These are phyloP conservation scores for Eurotiales sp. DNA, from an alignment of 2,329 filamentous ascomycete genomes.

Conservation along the genomic window DNA sequence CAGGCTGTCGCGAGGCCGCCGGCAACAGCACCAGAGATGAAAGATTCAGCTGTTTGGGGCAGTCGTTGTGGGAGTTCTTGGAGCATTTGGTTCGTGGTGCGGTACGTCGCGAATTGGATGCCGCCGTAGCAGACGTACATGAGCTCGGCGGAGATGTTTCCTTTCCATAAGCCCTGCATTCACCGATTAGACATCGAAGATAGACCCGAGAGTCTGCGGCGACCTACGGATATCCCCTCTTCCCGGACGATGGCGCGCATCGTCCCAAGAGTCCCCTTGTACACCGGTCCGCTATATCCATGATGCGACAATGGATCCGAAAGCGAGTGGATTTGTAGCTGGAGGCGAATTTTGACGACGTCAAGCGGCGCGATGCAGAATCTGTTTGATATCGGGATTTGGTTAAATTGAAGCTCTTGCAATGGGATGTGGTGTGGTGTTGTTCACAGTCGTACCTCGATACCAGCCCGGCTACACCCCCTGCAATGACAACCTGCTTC, in stretches of 20 bases:
- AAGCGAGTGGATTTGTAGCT: conserved; percentile 83
- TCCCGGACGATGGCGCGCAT: conserved; percentile 70
- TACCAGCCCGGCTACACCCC: conserved; percentile 74
- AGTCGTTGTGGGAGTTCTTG: conserved; percentile 52
- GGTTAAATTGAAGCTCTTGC: not conserved
- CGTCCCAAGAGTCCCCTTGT: conserved; percentile 74
- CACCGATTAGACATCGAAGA: too few relatives aligned
- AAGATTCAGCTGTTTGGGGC: conserved; percentile 69
- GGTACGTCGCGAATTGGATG: conserved; percentile 86
- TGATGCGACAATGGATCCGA: conserved; percentile 65
- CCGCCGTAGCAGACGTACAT: conserved; percentile 91
- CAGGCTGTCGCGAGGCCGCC: conserved; percentile 75
- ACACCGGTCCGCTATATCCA: conserved; percentile 41
- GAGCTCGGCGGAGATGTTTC: conserved; percentile 90
- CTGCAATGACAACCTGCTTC: conserved; percentile 62
- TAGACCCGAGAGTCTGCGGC: too few relatives aligned
- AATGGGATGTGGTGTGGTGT: too few relatives aligned
- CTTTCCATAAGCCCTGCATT: conserved; percentile 85
- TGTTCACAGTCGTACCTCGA: conserved; percentile 62
- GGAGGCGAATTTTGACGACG: conserved; percentile 95
- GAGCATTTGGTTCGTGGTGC: conserved; percentile 66
- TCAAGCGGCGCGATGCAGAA: conserved; percentile 95
- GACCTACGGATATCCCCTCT: conserved; percentile 70
- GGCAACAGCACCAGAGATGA: conserved; percentile 76
- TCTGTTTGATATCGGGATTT: conserved; percentile 42